Evolutionary conservation across 768 basidiomycete species (phyloP).

Genomic region (Podaxis sp.): DNA sequence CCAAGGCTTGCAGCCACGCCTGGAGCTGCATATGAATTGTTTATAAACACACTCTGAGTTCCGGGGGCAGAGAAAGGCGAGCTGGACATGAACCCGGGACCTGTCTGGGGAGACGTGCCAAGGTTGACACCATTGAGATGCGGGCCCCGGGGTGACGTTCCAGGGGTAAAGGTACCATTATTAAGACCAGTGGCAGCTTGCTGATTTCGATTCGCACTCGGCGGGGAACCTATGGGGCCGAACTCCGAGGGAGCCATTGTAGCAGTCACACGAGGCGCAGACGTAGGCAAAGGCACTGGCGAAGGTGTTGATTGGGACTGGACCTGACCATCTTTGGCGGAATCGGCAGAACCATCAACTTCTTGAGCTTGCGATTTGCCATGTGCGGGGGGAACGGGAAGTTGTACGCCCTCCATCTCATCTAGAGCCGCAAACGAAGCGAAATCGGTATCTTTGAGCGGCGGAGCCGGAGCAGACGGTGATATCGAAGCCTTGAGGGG

Average conservation of each 20-base stretch:
- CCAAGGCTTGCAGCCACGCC: slow-evolving; percentile 69
- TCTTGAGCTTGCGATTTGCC: slow-evolving; percentile 22
- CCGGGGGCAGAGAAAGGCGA: slow-evolving; percentile 82
- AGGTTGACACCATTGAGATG: slow-evolving; percentile 33
- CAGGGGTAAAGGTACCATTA: slow-evolving; percentile 44
- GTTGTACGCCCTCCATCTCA: slow-evolving; percentile 46
- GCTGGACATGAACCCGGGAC: slow-evolving; percentile 42
- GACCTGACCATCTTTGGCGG: slow-evolving; percentile 9
- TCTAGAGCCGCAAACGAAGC: slow-evolving; percentile 67
- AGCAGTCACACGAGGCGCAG: slow-evolving; percentile 49
- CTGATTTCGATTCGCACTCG: slow-evolving; percentile 36
- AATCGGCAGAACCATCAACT: slow-evolving; percentile 10
- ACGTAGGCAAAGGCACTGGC: slow-evolving; percentile 54
- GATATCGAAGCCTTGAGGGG: slow-evolving; percentile 71
- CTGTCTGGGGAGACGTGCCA: slow-evolving; percentile 28
- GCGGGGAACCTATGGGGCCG: slow-evolving; percentile 83
- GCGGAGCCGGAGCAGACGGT: slow-evolving; percentile 77
- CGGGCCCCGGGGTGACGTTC: slow-evolving; percentile 51
- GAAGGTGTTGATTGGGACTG: slow-evolving; percentile 27
- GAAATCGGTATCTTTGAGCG: slow-evolving; percentile 74
- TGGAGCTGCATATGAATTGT: slow-evolving; percentile 33
- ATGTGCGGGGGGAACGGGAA: slow-evolving; percentile 44
- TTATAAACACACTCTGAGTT: slow-evolving; percentile 52
- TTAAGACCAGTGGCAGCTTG: slow-evolving; percentile 36
- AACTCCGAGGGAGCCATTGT: slow-evolving; percentile 51